Evolutionary conservation across 1,284 basidiomycete genomes (phyloP), one percentile per base, ranked within the genome.

Genomic region (Coniferiporia sulphurascens): DNA sequence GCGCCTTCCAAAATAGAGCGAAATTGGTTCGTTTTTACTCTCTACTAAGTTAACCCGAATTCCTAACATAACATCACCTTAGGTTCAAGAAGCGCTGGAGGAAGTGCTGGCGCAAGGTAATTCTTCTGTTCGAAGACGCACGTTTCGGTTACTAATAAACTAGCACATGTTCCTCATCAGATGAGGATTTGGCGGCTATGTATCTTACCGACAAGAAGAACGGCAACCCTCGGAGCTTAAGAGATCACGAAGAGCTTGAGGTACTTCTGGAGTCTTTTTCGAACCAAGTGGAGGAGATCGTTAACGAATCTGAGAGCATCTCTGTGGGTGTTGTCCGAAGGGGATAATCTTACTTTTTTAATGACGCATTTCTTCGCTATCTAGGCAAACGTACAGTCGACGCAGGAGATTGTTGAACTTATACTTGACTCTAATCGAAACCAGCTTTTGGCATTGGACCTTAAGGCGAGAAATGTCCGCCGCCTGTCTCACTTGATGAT

Each of bases 371-470:
- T 59, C 45, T n/a, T 46, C 10, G 32, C 44, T 9, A 21, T 15
- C 15, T 66, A 95, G 92, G 83, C 80, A 58, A 97, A 97, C 70
- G 93, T 98, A 57, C 89, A 93, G 75, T 94, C 93, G 15, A 98
- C 95, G 0, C 95, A 98, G 76, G 95, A 98, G 73, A 96, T 98
- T 54, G 93, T 97, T 5, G 96, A 99, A 73, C 81, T 99, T 59
- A 95, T 98, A 69, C 81, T 99, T 50, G 96, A 99, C 72, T 92
- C 94, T 59, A 97, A 97, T 74, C 89, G 96, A 51, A 99, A 99
- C 70, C 85, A 91, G 3, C 78, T 99, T 12, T 79, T 98, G 13
- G 92, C 94, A 22, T 80, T 98, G 22, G 96, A 98, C 71, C 80
- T 99, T 52, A 89, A 95, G 78, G 90, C 88, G 64, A 34, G 72